Evolutionary conservation across 176 grass and related monocot species (phyloP), one percentile per base, ranked within the genome.

Genomic region (Cenchrus americanus): DNA sequence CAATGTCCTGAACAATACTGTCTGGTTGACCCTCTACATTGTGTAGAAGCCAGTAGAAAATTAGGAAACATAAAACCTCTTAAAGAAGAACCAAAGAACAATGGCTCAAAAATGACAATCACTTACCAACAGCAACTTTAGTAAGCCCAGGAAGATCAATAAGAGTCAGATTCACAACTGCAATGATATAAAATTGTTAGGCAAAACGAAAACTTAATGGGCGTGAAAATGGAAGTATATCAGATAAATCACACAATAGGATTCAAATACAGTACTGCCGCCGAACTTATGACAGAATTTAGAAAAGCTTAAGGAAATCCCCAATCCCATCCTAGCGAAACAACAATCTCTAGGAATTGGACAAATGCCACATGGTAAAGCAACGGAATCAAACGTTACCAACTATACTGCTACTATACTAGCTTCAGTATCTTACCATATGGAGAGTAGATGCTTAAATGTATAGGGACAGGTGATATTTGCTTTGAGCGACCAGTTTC

Each of bases 91-190:
- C 14, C 47, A 82, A 14, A 57, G 12, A 74, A 86, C 23, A 40
- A 23, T 43, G 13, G n/a, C 42, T 71, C 42, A 61, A 60, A 67
- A 79, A 55, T 30, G 64, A 42, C 48, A 74, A 61, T 75, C 43
- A 89, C 89, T 90, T 84, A 99, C 97, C 97, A 75, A 99, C 55
- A 80, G 97, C 97, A 79, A 99, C 86, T 87, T 99, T 99, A 67
- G 97, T 99, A 76, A 99, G 97, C 78, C 97, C 97, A 78, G 97
- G 97, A 89, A 99, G 97, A 94, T 99, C 97, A 66, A 99, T 58
- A 66, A 99, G 97, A 60, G 97, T 99, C 88, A 99, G 66, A 70
- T 99, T 99, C 82, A 99, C 97, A 89, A 99, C 97, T 99, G 97
- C 80, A 82, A 83, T 59, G 60, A 43, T 89, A 50, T 68, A 63